phyloP scores from a whole-genome alignment of 768 basidiomycete species.

The Agrocybe pediades region DNA sequence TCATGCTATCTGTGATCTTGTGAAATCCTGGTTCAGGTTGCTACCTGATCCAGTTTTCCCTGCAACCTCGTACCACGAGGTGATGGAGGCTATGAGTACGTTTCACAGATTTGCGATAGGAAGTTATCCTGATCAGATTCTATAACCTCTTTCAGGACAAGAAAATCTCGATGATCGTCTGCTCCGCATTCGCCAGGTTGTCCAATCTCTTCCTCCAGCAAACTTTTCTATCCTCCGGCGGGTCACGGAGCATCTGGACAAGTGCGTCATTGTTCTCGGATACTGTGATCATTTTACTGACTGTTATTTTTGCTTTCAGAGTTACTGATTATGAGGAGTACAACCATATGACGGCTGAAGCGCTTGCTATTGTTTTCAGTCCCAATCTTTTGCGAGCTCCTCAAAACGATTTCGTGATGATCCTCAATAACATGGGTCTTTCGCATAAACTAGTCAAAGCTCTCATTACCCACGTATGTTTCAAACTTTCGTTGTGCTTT shows the following conservation, averaged over 20 bases:
- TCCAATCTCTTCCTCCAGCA: constrained; percentile 68
- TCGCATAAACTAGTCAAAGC: constrained; percentile 77
- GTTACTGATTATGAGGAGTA: constrained; percentile 88
- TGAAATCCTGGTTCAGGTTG: constrained; percentile 86
- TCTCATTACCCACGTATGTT: constrained; percentile 63
- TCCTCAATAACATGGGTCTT: constrained; percentile 79
- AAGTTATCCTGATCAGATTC: not conserved
- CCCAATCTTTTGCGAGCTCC: constrained; percentile 79
- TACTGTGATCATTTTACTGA: too few relatives aligned
- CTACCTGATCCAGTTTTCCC: constrained; percentile 84
- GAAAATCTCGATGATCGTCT: constrained; percentile 72
- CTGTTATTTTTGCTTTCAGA: constrained; percentile 33
- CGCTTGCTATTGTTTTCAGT: constrained; percentile 84
- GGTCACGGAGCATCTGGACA: constrained; percentile 83
- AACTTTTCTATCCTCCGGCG: constrained; percentile 82
- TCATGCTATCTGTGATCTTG: constrained; percentile 79
- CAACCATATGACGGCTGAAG: constrained; percentile 89
- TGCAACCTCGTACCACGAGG: constrained; percentile 60
- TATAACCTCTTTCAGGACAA: constrained; percentile 48
- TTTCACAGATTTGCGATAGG: constrained; percentile 7
- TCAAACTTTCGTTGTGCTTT: not conserved
- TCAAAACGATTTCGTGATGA: constrained; percentile 75
- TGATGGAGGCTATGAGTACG: constrained; percentile 75
- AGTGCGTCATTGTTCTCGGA: constrained; percentile 36
- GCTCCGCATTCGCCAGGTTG: constrained; percentile 61